Evolutionary conservation across 495 filamentous ascomycete genomes (phyloP).

Genomic region (Penicillium taxi): DNA sequence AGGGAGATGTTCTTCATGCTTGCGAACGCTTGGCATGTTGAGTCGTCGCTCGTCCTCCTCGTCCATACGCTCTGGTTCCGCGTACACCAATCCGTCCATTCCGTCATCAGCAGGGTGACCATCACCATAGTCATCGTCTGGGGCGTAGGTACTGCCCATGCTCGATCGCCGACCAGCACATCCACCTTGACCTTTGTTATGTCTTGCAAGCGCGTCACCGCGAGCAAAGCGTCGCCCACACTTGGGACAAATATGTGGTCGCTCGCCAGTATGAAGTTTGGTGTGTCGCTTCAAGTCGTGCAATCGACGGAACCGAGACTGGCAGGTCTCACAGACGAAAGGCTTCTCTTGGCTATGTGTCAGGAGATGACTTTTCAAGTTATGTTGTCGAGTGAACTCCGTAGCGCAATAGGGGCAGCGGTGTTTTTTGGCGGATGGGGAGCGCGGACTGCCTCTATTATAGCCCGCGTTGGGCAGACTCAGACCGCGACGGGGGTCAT

Average conservation of each 20-base stretch:
- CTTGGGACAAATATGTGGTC: constrained; percentile 87
- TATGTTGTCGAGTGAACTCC: constrained; percentile 95
- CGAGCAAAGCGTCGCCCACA: constrained; percentile 92
- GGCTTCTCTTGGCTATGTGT: constrained; percentile 99
- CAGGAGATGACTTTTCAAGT: constrained; percentile 96
- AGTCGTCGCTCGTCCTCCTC: constrained; percentile 53
- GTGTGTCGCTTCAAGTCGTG: constrained; percentile 95
- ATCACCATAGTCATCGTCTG: constrained; percentile 68
- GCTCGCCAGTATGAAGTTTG: constrained; percentile 93
- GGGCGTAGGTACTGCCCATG: constrained; percentile 75
- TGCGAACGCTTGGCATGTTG: constrained; percentile 66
- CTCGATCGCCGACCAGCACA: constrained; percentile 86
- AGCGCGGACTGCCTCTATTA: constrained; percentile 52
- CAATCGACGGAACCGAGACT: constrained; percentile 80
- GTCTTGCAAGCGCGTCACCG: constrained; percentile 87
- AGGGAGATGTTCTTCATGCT: constrained; percentile 47
- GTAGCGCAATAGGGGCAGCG: constrained; percentile 94
- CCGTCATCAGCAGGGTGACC: constrained; percentile 47
- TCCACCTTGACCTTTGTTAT: constrained; percentile 92
- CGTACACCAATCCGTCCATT: constrained; percentile 71
- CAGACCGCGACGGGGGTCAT: constrained; percentile 54
- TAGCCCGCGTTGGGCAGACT: constrained; percentile 67
- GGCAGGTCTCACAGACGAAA: constrained; percentile 81
- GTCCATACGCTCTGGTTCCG: constrained; percentile 54
- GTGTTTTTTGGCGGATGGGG: constrained; percentile 81